These are phyloP conservation scores for Pseudozyma tsukubaensis DNA, from an alignment of 1,284 basidiomycete species.

Conservation along the genomic window DNA sequence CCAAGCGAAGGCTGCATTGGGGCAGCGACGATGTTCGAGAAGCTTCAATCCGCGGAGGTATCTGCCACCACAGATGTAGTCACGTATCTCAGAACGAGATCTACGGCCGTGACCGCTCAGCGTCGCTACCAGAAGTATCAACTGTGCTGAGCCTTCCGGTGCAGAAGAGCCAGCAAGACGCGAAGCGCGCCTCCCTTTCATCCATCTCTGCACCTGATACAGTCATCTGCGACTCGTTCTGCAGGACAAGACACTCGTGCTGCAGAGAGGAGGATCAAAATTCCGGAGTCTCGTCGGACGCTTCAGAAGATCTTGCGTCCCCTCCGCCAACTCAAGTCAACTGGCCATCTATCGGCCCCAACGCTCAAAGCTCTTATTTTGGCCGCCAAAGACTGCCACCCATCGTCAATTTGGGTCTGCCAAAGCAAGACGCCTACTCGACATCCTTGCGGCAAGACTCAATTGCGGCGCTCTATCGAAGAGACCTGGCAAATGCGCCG, in stretches of 20 bases:
- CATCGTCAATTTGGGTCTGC: slow-evolving; percentile 22
- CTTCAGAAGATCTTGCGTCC: slow-evolving; percentile 20
- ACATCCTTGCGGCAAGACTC: slow-evolving; percentile 9
- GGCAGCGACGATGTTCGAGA: slow-evolving; percentile 48
- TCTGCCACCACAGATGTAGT: slow-evolving; percentile 14
- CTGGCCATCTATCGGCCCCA: slow-evolving; percentile 6
- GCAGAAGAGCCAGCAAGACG: neutral
- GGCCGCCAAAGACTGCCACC: slow-evolving; percentile 23
- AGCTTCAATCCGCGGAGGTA: slow-evolving; percentile 10
- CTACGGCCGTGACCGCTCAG: neutral
- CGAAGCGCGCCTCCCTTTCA: neutral
- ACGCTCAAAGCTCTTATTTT: neutral
- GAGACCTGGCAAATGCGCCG: slow-evolving; percentile 1
- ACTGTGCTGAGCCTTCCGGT: neutral
- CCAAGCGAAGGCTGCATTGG: slow-evolving; percentile 49
- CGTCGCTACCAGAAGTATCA: neutral
- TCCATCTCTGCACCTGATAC: slow-evolving; percentile 4
- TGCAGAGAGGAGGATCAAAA: slow-evolving; percentile 29
- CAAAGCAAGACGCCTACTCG: slow-evolving; percentile 12
- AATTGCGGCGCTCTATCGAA: slow-evolving; percentile 27
- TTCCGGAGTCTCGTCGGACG: slow-evolving; percentile 23
- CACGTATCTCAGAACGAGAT: neutral
- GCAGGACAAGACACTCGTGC: slow-evolving; percentile 29
- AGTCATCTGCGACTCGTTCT: slow-evolving; percentile 16
- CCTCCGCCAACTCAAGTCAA: slow-evolving; percentile 9